Conservation (phyloP, 768 basidiomycete genomes). For the Leucocoprinus leucothites region DNA sequence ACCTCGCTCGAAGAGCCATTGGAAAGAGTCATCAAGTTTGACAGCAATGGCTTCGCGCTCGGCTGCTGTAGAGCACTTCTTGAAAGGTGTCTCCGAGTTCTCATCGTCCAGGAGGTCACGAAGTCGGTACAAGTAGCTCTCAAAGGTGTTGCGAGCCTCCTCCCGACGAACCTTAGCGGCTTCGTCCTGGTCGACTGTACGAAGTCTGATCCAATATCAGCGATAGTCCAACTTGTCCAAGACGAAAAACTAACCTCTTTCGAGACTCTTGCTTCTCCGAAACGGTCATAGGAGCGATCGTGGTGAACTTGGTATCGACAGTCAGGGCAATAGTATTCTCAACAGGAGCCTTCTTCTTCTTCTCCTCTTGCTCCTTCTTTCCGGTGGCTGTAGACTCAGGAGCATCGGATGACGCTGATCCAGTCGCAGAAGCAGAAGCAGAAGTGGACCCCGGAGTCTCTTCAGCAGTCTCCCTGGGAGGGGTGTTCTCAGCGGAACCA, state of each 20-base stretch:
- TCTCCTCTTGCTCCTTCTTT: constrained; percentile 34
- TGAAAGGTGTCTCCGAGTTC: constrained; percentile 68
- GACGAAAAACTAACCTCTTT: constrained; percentile 51
- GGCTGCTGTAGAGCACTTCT: constrained; percentile 71
- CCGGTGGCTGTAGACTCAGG: constrained; percentile 33
- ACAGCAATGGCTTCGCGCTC: constrained; percentile 69
- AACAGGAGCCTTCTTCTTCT: constrained; percentile 35
- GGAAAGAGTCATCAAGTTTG: constrained; percentile 68
- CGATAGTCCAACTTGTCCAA: neutral
- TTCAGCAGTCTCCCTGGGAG: constrained; percentile 34
- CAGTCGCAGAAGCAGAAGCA: constrained; percentile 29
- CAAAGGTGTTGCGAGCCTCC: constrained; percentile 88
- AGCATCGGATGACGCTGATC: constrained; percentile 25
- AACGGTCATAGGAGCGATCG: constrained; percentile 71
- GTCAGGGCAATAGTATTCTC: constrained; percentile 69
- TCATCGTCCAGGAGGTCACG: constrained; percentile 77
- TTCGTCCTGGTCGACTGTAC: constrained; percentile 77
- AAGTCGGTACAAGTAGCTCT: constrained; percentile 90
- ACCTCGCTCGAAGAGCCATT: constrained; percentile 83
- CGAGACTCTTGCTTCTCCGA: constrained; percentile 74
- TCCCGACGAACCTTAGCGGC: constrained; percentile 72
- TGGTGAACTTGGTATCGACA: constrained; percentile 59
- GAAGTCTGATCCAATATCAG: constrained; percentile 49
- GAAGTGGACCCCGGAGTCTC: constrained; percentile 23
- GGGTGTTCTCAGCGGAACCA: constrained; percentile 38